Conservation (phyloP, 176 grass and related monocot species). For the Bothriochloa decipiens region DNA sequence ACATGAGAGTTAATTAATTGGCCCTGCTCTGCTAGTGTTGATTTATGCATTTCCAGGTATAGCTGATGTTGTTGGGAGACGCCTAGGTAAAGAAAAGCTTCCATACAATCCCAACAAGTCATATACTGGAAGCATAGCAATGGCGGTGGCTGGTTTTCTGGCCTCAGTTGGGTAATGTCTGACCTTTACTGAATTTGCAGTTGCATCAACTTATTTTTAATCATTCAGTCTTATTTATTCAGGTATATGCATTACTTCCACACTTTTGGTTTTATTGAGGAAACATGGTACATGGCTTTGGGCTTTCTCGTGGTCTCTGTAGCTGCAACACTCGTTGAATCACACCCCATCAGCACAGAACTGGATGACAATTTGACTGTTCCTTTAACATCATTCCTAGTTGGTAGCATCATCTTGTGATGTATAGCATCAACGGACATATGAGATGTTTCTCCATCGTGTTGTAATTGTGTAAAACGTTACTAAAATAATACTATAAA, state of each 20-base stretch:
- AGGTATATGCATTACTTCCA: slow-evolving; percentile 98
- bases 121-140: slow-evolving; percentile 80
- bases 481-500: background rate
- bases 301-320: slow-evolving; percentile 72
- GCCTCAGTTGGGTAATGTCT: slow-evolving; percentile 80
- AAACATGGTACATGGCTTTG: slow-evolving; percentile 66
- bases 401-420: slow-evolving; percentile 68
- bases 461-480: slow-evolving; percentile 3
- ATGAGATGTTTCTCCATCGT: background rate
- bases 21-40: background rate
- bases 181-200: background rate
- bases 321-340: slow-evolving; percentile 63
- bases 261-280: slow-evolving; percentile 76
- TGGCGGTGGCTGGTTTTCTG: slow-evolving; percentile 66
- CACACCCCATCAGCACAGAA: slow-evolving; percentile 76
- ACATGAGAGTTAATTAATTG: background rate
- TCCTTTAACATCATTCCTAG: slow-evolving; percentile 67
- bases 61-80: slow-evolving; percentile 87
- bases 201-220: slow-evolving; percentile 5
- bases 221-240: slow-evolving; percentile 5
- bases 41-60: slow-evolving; percentile 57
- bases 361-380: slow-evolving; percentile 93
- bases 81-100: slow-evolving; percentile 73
- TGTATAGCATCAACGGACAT: background rate
- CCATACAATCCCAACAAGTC: slow-evolving; percentile 86